phyloP scores from a whole-genome alignment of 169 alveolate genomes.

The Plasmodium knowlesi region DNA sequence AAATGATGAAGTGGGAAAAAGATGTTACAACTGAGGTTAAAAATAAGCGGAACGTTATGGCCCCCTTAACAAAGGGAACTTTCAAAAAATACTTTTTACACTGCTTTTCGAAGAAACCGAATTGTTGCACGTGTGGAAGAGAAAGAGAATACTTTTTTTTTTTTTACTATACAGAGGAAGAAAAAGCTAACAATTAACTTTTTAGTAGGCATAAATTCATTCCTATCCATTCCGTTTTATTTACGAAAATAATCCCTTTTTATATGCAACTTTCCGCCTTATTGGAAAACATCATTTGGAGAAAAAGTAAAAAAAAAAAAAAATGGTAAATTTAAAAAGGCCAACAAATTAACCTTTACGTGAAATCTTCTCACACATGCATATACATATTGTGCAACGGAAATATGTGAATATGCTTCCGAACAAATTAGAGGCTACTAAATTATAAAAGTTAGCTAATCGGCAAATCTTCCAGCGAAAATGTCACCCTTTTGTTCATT shows the following conservation, averaged over 20 bases:
- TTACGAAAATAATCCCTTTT: background rate
- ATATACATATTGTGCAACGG: background rate
- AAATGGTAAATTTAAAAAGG: background rate
- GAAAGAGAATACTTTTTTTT: background rate
- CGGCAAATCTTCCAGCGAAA: background rate
- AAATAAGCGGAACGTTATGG: background rate
- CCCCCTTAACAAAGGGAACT: background rate
- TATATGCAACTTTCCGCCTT: background rate
- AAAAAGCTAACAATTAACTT: background rate
- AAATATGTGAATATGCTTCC: background rate
- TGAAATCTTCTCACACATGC: background rate
- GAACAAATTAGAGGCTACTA: background rate
- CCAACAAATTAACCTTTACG: background rate
- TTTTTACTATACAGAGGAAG: background rate
- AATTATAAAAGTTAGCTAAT: background rate
- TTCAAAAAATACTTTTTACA: background rate
- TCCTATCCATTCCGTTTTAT: slow-evolving; percentile 4
- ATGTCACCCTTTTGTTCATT: background rate
- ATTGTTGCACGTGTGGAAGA: background rate
- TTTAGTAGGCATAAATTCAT: background rate
- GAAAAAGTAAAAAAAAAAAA: background rate
- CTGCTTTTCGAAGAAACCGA: background rate
- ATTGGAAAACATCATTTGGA: background rate
- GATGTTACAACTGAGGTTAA: background rate
- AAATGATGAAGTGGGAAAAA: background rate